phyloP scores from a whole-genome alignment of 2,329 filamentous ascomycete genomes.

The Dothiorella sarmentorum region DNA sequence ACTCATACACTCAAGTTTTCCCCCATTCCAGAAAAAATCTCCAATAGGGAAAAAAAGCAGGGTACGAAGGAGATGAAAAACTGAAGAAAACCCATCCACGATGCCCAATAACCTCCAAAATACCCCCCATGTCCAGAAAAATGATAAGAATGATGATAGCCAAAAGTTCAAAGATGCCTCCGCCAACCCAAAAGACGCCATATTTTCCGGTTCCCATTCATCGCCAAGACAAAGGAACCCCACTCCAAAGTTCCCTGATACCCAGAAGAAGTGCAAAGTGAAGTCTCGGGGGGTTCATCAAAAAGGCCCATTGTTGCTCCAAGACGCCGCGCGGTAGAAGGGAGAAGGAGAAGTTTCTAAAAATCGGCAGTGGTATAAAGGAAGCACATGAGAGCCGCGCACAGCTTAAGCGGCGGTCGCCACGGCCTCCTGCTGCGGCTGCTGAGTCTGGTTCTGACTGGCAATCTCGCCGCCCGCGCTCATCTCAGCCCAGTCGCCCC shows the following conservation, averaged over 20 bases:
- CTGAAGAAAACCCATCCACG: neutral
- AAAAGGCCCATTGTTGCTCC: neutral
- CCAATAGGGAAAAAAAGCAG: neutral
- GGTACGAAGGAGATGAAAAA: neutral
- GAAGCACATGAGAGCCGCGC: neutral
- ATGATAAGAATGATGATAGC: neutral
- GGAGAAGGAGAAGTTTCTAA: neutral
- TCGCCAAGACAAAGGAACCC: neutral
- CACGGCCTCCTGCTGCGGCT: slow-evolving; percentile 13
- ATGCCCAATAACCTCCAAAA: neutral
- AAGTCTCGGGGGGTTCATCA: neutral
- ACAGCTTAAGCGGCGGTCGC: slow-evolving; percentile 1
- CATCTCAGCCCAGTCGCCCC: slow-evolving; percentile 91
- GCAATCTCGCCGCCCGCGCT: slow-evolving; percentile 48
- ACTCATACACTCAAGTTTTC: slow-evolving; percentile 3
- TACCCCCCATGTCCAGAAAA: neutral
- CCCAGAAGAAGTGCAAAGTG: neutral
- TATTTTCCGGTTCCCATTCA: neutral
- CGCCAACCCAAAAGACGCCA: neutral
- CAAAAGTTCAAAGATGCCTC: neutral
- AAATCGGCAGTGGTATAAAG: neutral
- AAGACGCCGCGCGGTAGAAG: slow-evolving; percentile 2
- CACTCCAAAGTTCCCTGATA: neutral
- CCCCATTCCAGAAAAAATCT: neutral
- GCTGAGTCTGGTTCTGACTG: slow-evolving; percentile 27